Evolutionary conservation across 768 basidiomycete genomes (phyloP).

Genomic region (Amanita molliuscula): DNA sequence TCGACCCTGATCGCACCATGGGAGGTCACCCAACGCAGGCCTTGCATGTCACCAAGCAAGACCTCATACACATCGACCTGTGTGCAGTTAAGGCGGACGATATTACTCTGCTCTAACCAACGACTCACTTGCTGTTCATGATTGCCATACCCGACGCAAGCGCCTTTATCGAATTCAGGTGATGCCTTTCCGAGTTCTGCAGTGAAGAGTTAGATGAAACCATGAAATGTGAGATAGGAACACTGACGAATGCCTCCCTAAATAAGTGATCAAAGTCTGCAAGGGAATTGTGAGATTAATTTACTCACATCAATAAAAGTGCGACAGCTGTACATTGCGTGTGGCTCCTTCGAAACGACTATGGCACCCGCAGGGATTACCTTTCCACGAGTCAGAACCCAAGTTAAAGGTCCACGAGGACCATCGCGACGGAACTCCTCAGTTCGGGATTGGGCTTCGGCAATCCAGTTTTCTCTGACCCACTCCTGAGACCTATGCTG

Average conservation of each 20-base stretch:
- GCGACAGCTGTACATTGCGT: constrained; percentile 48
- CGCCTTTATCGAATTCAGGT: constrained; percentile 45
- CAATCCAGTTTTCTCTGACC: constrained; percentile 42
- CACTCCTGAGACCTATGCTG: constrained; percentile 43
- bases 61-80: constrained; percentile 59
- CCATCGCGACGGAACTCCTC: constrained; percentile 33
- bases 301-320: constrained; percentile 44
- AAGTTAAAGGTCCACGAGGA: constrained; percentile 39
- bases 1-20: constrained; percentile 34
- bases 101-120: not conserved
- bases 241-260: constrained; percentile 47
- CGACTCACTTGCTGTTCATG: constrained; percentile 45
- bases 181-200: constrained; percentile 63
- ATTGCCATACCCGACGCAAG: constrained; percentile 49
- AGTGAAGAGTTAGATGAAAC: constrained; percentile 2
- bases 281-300: not conserved
- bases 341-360: constrained; percentile 42
- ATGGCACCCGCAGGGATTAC: constrained; percentile 51
- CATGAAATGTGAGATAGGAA: constrained; percentile 8
- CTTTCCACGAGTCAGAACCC: constrained; percentile 52
- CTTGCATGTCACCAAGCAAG: constrained; percentile 51
- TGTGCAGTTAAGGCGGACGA: not conserved
- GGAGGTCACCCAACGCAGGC: constrained; percentile 46
- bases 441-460: constrained; percentile 47
- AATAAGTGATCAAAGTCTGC: constrained; percentile 1